Base-by-base conservation (phyloP, 2,329 filamentous ascomycete genomes). In the Penicillium sp. region DNA sequence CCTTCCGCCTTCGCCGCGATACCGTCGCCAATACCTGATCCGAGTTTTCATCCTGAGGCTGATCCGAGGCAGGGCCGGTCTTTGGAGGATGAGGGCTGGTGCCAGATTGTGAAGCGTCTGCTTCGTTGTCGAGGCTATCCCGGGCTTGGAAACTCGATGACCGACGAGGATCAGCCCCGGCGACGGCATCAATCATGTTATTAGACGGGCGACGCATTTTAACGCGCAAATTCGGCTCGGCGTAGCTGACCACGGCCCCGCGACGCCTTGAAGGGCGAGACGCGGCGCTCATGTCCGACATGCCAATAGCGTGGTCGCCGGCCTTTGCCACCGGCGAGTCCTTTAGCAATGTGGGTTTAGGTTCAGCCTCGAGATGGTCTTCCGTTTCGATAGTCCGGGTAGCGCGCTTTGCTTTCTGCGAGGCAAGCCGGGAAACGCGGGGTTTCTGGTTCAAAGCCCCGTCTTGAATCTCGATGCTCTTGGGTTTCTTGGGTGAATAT, bases 201-300 rank as follows among this genome's bases (percentile, higher is more conserved):
- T 91, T 91, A 1, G 88, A 90, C 22, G 91, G 90, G 60, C 91
- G 84, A 59, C 91, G 85, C 90, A 95, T 93, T 78, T 95, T 95
- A 71, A 88, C 89, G 62, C 89, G 84, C 43, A 95, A 80, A 69
- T 90, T 94, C 1, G 91, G 91, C 73, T 94, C 90, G 11, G 90
- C 89, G 73, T 95, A 95, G 78, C 90, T 94, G 62, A 95, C 84
- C 52, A 87, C 82, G 11, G 85, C 79, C 67, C 89, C 83, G 50
- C 86, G 85, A 64, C 91, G 84, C 65, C 91, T 82, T 66, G 87
- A 89, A 22, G 86, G 84, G 47, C 91, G 83, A 31, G 84, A 81
- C 31, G 83, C 84, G 52, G 83, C 82, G 38, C 75, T 81, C 7
- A 76, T 28, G 37, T 63, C 64, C 8, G 53, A 49, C 22, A 39